Evolutionary conservation across 257 asterid species (phyloP).

Genomic region (Striga asiatica): DNA sequence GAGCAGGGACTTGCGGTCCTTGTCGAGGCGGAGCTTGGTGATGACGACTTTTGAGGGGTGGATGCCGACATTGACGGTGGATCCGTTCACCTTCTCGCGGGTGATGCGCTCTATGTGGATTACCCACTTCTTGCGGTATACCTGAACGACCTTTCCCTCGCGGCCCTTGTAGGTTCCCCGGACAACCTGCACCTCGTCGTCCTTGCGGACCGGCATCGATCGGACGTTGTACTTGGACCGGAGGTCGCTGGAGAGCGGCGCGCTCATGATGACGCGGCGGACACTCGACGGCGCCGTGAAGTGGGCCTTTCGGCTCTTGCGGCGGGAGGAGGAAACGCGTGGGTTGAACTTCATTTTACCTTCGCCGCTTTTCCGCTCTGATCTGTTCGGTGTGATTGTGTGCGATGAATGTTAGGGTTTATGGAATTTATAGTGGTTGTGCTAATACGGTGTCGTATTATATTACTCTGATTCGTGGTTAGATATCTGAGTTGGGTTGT

Average conservation of each 20-base stretch:
- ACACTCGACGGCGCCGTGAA: slow-evolving; percentile 68
- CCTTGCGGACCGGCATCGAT: slow-evolving; percentile 64
- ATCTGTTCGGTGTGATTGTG: slow-evolving; percentile 9
- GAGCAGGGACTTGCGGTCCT: slow-evolving; percentile 49
- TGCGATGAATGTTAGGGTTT: slow-evolving; percentile 12
- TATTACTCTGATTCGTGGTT: neutral
- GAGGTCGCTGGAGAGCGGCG: slow-evolving; percentile 49
- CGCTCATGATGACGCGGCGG: slow-evolving; percentile 59
- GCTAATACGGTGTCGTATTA: neutral
- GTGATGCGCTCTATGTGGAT: slow-evolving; percentile 66
- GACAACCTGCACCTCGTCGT: slow-evolving; percentile 69
- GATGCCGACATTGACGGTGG: slow-evolving; percentile 63
- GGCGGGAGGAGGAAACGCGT: slow-evolving; percentile 53
- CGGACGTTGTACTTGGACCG: slow-evolving; percentile 58
- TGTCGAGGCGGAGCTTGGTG: slow-evolving; percentile 57
- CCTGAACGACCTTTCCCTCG: slow-evolving; percentile 60
- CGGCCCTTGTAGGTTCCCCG: slow-evolving; percentile 71
- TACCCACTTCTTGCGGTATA: slow-evolving; percentile 68
- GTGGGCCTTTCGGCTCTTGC: slow-evolving; percentile 69
- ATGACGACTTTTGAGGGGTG: slow-evolving; percentile 55
- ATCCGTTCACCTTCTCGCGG: slow-evolving; percentile 64
- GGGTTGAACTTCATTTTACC: slow-evolving; percentile 55
- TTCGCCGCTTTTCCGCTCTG: slow-evolving; percentile 12
- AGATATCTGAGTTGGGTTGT: neutral
- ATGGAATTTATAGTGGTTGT: neutral